Conservation (phyloP, 208 protist species). For the Trypanosoma congolense region DNA sequence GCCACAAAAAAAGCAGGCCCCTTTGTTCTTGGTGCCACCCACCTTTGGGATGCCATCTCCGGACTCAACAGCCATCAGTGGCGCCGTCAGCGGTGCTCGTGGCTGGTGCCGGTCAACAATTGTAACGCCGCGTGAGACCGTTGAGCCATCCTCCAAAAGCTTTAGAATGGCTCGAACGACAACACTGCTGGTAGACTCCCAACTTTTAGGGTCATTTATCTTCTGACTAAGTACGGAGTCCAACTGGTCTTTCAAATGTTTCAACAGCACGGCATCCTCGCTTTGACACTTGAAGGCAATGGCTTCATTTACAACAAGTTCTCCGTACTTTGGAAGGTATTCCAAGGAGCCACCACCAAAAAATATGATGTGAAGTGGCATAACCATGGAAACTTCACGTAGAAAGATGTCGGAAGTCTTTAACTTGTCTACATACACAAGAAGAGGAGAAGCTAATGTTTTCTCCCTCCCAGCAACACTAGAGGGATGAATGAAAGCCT, state of each 20-base stretch:
- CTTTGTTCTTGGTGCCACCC: constrained; percentile 30
- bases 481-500: constrained; percentile 86
- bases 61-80: constrained; percentile 23
- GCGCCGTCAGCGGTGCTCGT: constrained; percentile 46
- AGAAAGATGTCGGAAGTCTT: constrained; percentile 91
- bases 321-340: constrained; percentile 73
- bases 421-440: constrained; percentile 94
- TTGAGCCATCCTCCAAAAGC: constrained; percentile 66
- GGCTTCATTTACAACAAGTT: constrained; percentile 79
- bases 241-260: constrained; percentile 79
- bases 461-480: constrained; percentile 80
- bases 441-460: constrained; percentile 61
- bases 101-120: constrained; percentile 69
- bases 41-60: constrained; percentile 11
- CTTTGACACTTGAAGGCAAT: constrained; percentile 71
- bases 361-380: constrained; percentile 89
- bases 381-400: constrained; percentile 86
- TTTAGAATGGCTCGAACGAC: constrained; percentile 81
- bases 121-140: constrained; percentile 28
- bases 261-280: constrained; percentile 77
- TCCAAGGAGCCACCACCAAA: constrained; percentile 85
- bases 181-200: constrained; percentile 76
- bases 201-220: constrained; percentile 82
- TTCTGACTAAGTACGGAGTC: constrained; percentile 79
- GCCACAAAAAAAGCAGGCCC: constrained; percentile 75